These are phyloP conservation scores for Phalaenopsis hybrid DNA, from an alignment of 116 monocot species.

Conservation along the genomic window DNA sequence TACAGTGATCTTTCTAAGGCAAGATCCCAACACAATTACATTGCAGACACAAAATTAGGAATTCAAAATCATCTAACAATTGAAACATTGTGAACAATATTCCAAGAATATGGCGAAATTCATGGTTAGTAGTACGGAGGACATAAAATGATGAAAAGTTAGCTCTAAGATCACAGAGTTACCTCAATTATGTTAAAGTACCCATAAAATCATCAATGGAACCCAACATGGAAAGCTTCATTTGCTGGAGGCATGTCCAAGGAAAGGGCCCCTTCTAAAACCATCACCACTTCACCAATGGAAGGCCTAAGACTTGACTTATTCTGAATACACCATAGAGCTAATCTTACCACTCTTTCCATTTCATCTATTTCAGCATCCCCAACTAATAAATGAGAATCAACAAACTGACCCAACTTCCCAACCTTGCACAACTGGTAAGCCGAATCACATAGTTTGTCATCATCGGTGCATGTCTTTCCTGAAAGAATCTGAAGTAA, in stretches of 20 bases:
- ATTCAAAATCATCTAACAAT: conserved; percentile 3
- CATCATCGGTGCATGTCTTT: conserved; percentile 6
- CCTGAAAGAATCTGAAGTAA: conserved; percentile 29
- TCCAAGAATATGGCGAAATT: conserved; percentile 3
- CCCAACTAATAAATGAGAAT: conserved; percentile 16
- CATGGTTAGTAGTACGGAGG: conserved; percentile 1
- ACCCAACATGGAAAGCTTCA: conserved; percentile 7
- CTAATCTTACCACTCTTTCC: conserved; percentile 30
- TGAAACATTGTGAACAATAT: neutral
- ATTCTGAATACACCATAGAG: conserved; percentile 43
- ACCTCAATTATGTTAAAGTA: conserved; percentile 10
- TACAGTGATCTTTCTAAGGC: neutral
- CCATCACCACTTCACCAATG: conserved; percentile 35
- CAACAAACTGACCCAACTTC: conserved; percentile 20
- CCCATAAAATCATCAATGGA: neutral
- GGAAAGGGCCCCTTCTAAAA: conserved; percentile 37
- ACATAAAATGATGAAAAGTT: conserved; percentile 3
- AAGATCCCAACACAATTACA: neutral
- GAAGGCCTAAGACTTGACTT: conserved; percentile 26
- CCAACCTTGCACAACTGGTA: conserved; percentile 16
- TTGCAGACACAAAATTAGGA: neutral
- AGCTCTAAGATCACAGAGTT: conserved; percentile 4
- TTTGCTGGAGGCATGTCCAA: conserved; percentile 36
- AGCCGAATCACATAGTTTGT: conserved; percentile 14
- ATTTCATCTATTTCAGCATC: conserved; percentile 19